Evolutionary conservation across 202 grass and related monocot genomes (phyloP), one percentile per base, ranked within the genome.

Genomic region (Alloteropsis angusta): DNA sequence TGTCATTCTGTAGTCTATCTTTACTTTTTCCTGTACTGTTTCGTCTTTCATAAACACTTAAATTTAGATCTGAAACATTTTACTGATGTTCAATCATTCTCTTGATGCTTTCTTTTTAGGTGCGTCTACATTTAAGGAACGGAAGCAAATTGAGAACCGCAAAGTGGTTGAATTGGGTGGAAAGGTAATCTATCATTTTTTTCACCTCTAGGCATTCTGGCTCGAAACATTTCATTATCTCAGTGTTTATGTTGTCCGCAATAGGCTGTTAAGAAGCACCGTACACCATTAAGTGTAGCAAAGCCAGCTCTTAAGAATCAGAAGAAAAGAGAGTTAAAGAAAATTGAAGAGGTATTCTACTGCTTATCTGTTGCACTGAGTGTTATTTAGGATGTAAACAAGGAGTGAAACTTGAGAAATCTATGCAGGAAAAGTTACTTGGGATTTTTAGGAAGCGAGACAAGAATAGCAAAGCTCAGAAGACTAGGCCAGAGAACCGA

Each of bases 251-350:
- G n/a, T 72, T 82, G n/a, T 83, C 36, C 52, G 21, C 17, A 87
- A 85, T 60, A 94, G 91, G 87, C 96, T 32, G 14, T 89, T 80
- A 93, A 98, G 64, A 98, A 86, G 79, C 92, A 96, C 26, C 83
- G 92, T 14, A 93, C 79, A 23, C 84, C 92, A 4, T 79, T 99
- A 62, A 96, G 92, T 30, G 90, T 98, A 13, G 85, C 92, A 65
- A 98, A 82, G 74, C 92, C 89, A 70, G 89, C 92, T 77, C 81
- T 98, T 79, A 95, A 95, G 82, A 98, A 94, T 74, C 87, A 85
- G 43, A 88, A 91, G 67, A 90, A 86, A 81, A 77, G 81, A 49
- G 90, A 93, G 47, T 58, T 63, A 15, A 98, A 84, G 82, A 88
- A 95, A 81, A 82, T 85, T 13, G 96, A 98, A 91, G 88, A 88